Base-by-base conservation (phyloP, 176 grass and related monocot genomes). In the barley (Hordeum vulgare) region DNA sequence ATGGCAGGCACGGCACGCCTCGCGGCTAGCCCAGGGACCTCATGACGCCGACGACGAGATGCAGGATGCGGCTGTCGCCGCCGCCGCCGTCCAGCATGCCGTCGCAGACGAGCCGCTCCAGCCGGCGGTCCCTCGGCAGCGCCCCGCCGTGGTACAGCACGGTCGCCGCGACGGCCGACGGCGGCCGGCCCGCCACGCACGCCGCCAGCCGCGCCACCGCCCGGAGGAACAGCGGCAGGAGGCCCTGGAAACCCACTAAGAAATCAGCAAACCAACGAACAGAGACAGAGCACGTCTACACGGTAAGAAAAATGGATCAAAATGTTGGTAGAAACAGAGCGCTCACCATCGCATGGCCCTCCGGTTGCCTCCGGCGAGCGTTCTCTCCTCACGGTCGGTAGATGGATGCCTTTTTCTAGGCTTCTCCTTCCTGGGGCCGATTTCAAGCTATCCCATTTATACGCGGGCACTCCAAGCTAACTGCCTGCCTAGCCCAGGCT, bases 71-170 rank as follows among this genome's bases (percentile, higher is more conserved):
- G 53, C 90, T 89, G 33, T 89, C 88, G 42, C 20, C 49, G 42
- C 42, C n/a, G 68, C 68, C 68, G 34, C 41, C 68, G 84, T 85
- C 68, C 53, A 97, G 83, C 67, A 91, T 14, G 67, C 88, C 92
- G 29, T 84, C 56, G 76, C 92, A 87, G 24, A 97, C 95, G 3
- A 94, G 81, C 59, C 92, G 77, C 79, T 93, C 82, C 82, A 97
- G 74, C n/a, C 62, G 35, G 9, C 25, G 79, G 71, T 88, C 89
- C 68, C 90, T 84, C 71, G 95, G 95, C 37, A 97, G 90, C 56
- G 82, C 92, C 3, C 88, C 86, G 71, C 92, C 79, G 68, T 93
- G 86, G 79, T 85, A 94, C 36, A 98, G 78, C 34, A 94, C 85
- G 12, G 92, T 98, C 65, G 95, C 87, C 75, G 81, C 83, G 44